These are phyloP conservation scores for Gilbertella persicaria DNA, from an alignment of 371 early-diverging fungal genomes.

Conservation along the genomic window DNA sequence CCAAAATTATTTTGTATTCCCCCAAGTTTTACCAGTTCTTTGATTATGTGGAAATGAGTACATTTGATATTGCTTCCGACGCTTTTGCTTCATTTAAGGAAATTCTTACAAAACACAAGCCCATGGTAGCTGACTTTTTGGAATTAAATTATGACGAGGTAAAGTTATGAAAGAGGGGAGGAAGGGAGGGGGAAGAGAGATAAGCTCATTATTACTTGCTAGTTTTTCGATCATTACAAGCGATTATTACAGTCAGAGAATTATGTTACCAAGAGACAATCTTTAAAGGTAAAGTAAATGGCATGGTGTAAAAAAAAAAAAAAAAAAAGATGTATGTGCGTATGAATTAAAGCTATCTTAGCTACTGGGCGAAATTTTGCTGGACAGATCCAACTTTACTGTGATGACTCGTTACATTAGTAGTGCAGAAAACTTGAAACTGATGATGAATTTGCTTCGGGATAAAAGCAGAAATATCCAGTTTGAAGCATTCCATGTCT, in stretches of 20 bases:
- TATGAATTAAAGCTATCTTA: slow-evolving; percentile 25
- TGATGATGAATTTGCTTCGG: slow-evolving; percentile 95
- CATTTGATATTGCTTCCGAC: slow-evolving; percentile 97
- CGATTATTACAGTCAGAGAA: slow-evolving; percentile 84
- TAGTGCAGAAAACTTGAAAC: slow-evolving; percentile 89
- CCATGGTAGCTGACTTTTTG: slow-evolving; percentile 87
- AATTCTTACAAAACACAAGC: slow-evolving; percentile 92
- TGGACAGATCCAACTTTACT: slow-evolving; percentile 93
- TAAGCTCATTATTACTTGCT: too few relatives aligned
- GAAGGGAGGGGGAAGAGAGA: neutral
- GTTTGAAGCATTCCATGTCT: slow-evolving; percentile 99
- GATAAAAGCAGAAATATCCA: slow-evolving; percentile 96
- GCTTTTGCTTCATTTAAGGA: slow-evolving; percentile 98
- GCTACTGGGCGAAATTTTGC: slow-evolving; percentile 94
- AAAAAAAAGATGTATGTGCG: neutral
- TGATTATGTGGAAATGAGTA: slow-evolving; percentile 91
- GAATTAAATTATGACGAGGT: slow-evolving; percentile 87
- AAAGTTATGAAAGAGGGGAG: slow-evolving; percentile 1
- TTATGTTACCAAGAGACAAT: slow-evolving; percentile 97
- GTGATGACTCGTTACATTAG: slow-evolving; percentile 96
- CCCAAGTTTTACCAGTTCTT: slow-evolving; percentile 90
- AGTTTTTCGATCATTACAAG: slow-evolving; percentile 92
- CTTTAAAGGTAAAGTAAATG: slow-evolving; percentile 79
- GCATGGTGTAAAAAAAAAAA: neutral
- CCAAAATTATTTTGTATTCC: slow-evolving; percentile 82